Evolutionary conservation across 106 monocot genomes (phyloP).

Genomic region (Apostasia shenzhenica): DNA sequence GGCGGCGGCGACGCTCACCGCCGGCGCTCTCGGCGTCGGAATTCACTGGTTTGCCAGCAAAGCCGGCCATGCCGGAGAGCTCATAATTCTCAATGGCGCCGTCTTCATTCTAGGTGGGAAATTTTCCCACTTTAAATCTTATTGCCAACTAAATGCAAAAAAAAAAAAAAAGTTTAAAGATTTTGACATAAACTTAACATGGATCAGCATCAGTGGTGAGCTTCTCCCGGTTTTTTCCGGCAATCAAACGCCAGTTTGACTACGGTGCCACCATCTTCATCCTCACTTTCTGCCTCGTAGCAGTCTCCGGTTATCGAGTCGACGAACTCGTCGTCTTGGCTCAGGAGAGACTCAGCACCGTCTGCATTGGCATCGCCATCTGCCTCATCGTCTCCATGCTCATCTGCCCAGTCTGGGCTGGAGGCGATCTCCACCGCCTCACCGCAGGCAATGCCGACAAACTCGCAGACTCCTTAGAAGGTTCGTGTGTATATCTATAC

Average conservation of each 20-base stretch:
- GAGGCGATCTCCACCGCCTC: conserved; percentile 39
- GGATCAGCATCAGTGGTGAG: conserved; percentile 38
- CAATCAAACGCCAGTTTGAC: conserved; percentile 36
- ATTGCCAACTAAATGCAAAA: background rate
- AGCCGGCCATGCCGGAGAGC: conserved; percentile 40
- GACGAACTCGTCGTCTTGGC: conserved; percentile 34
- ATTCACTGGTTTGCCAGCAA: conserved; percentile 43
- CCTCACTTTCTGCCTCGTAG: conserved; percentile 44
- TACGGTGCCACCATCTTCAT: conserved; percentile 58
- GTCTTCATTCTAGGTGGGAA: conserved; percentile 64
- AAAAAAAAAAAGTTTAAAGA: background rate
- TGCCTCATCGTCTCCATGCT: conserved; percentile 31
- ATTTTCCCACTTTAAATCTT: background rate
- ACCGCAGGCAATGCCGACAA: conserved; percentile 30
- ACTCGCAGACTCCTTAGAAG: conserved; percentile 42
- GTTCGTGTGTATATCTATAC: conserved; percentile 5
- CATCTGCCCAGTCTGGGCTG: conserved; percentile 59
- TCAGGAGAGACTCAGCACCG: conserved; percentile 31
- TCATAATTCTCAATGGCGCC: conserved; percentile 29
- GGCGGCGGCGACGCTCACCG: conserved; percentile 31
- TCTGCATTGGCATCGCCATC: conserved; percentile 31
- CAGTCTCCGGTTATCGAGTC: conserved; percentile 38
- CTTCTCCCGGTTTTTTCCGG: conserved; percentile 46
- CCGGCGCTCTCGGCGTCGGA: conserved; percentile 46
- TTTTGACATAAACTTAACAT: background rate